phyloP scores from a whole-genome alignment of 169 alveolate species.

The Toxoplasma gondii region DNA sequence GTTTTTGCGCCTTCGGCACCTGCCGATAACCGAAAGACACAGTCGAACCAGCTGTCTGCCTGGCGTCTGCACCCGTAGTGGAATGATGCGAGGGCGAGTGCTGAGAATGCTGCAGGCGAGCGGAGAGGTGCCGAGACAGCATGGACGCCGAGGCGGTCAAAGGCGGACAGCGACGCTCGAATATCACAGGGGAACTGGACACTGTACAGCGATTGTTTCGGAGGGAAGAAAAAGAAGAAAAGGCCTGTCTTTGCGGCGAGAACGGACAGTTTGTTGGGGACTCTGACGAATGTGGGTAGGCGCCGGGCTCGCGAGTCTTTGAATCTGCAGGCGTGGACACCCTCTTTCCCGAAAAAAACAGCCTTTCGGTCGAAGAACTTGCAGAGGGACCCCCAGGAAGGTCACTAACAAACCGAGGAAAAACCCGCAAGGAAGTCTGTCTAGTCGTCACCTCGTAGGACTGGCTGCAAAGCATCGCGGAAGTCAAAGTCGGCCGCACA shows the following conservation, averaged over 20 bases:
- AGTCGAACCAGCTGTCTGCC: neutral
- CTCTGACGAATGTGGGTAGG: no score
- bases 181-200: neutral
- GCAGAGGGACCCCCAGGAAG: no score
- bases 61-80: neutral
- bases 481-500: neutral
- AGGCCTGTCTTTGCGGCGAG: no score
- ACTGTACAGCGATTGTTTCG: no score
- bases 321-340: no score
- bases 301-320: no score
- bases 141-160: neutral
- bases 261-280: no score
- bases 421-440: neutral
- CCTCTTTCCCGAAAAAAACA: no score
- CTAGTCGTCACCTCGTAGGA: neutral
- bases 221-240: no score
- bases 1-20: constrained; percentile 22
- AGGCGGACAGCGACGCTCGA: neutral
- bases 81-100: neutral
- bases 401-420: no score
- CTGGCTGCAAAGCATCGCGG: neutral
- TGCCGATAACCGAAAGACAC: constrained; percentile 40
- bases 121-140: neutral
- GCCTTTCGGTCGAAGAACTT: no score
- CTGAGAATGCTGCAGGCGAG: neutral